Evolutionary conservation across 2,329 filamentous ascomycete genomes (phyloP), one percentile per base, ranked within the genome.

Genomic region (Cucurbitaria berberidis): DNA sequence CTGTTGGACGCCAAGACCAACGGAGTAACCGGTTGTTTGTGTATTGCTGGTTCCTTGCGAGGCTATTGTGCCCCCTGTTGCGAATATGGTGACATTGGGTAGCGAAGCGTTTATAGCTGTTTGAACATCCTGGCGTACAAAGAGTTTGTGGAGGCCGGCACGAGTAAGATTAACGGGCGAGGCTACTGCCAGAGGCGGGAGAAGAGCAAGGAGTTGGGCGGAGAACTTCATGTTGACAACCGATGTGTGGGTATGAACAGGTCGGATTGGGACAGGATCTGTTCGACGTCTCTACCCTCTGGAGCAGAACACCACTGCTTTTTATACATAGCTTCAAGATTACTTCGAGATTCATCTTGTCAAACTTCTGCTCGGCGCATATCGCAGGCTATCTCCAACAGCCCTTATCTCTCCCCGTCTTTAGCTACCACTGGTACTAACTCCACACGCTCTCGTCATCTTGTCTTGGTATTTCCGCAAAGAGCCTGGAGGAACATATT

Each of bases 61-160:
- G 13, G 84, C 84, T 42, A 86, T 86, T 9, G 84, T 87, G 30
- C 84, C 84, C 15, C 84, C 84, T 5, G 81, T 84, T 5, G 79
- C 80, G 58, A 82, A 84, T 55, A 85, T 82, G 53, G 82, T 85
- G 45, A 86, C 74, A 61, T 84, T 84, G 9, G 82, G 82, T 0
- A 84, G 75, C 29, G 73, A 77, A n/a, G 74, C 71, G 51, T 81
- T 80, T 51, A 76, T 63, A 26, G 69, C 54, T 8, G 69, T 65
- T 45, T 73, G 59, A 34, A 72, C 60, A 35, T 73, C 68, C 49
- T 72, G 67, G 21, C 70, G 63, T 8, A 62, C 43, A 36, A 70
- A 67, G 2, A 73, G 57, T 16, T 59, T 51, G 51, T 68, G 60
- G 2, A 62, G 24, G 9, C 47, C 48, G 5, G 59, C 52, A 45